phyloP scores from a whole-genome alignment of 164 flowering plant species.

The Chimonanthus praecox region DNA sequence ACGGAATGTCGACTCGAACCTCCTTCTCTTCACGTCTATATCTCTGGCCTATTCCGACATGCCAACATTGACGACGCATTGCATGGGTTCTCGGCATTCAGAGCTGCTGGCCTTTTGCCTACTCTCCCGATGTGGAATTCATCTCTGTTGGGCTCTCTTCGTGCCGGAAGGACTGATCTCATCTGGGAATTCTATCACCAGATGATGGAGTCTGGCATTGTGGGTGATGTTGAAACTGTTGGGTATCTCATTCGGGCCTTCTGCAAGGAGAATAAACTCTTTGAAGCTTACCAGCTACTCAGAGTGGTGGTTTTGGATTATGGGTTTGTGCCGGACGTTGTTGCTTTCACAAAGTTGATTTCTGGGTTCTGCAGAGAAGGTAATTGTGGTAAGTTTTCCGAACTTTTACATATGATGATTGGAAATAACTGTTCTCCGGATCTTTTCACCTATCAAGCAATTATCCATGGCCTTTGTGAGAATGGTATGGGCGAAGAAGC shows the following conservation, averaged over 20 bases:
- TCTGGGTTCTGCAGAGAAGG: constrained; percentile 31
- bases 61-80: constrained; percentile 45
- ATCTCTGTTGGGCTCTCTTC: constrained; percentile 32
- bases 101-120: constrained; percentile 19
- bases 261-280: constrained; percentile 34
- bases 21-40: constrained; percentile 30
- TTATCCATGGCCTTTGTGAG: constrained; percentile 48
- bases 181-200: constrained; percentile 47
- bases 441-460: constrained; percentile 44
- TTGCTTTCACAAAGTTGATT: constrained; percentile 43
- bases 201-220: constrained; percentile 43
- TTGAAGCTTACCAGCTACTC: constrained; percentile 49
- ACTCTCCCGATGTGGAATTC: constrained; percentile 43
- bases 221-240: constrained; percentile 37
- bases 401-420: constrained; percentile 63
- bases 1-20: constrained; percentile 31
- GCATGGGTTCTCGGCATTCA: constrained; percentile 23
- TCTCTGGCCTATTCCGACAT: constrained; percentile 38
- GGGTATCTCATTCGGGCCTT: constrained; percentile 50
- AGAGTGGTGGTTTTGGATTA: constrained; percentile 29
- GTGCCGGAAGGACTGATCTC: constrained; percentile 38
- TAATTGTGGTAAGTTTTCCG: constrained; percentile 32
- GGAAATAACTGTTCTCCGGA: constrained; percentile 42
- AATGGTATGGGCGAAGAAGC: constrained; percentile 32
- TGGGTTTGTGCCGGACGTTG: constrained; percentile 39